A percentile compares a stretch with the other conserved stretches of the same genome.
These are phyloP conservation scores for Trypanosoma platydactyli DNA, from an alignment of 208 protist species.

Conservation along the genomic window DNA sequence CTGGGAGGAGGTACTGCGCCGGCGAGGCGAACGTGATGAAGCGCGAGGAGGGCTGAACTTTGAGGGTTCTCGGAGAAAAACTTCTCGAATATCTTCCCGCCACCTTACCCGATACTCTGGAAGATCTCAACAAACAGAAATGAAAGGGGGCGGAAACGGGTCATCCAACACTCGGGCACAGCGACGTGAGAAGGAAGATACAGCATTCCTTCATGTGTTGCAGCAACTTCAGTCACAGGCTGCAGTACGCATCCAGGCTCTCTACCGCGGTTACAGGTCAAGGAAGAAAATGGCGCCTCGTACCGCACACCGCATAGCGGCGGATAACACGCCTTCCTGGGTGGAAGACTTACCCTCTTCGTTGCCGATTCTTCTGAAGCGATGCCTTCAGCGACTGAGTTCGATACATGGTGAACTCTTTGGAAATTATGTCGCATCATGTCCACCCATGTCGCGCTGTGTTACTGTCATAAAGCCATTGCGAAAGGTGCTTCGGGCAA, in stretches of 20 bases:
- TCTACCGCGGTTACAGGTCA: constrained; percentile 47
- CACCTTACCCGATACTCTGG: neutral
- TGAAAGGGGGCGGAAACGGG: constrained; percentile 11
- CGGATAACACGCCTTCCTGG: neutral
- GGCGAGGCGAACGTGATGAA: constrained; percentile 41
- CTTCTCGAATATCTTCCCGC: neutral
- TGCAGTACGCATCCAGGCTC: constrained; percentile 67
- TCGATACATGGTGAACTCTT: constrained; percentile 52
- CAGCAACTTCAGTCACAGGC: constrained; percentile 42
- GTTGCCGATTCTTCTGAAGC: constrained; percentile 37
- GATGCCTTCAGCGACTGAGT: constrained; percentile 28
- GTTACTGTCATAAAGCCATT: constrained; percentile 29
- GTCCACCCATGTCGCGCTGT: constrained; percentile 25
- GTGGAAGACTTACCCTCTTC: constrained; percentile 18
- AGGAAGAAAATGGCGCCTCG: constrained; percentile 3
- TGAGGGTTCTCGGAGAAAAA: neutral
- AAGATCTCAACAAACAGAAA: neutral
- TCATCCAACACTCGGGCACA: constrained; percentile 23
- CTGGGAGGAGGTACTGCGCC: constrained; percentile 63
- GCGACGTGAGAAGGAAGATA: constrained; percentile 63
- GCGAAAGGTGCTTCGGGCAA: constrained; percentile 27
- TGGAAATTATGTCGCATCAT: constrained; percentile 46
- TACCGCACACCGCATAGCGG: neutral
- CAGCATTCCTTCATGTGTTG: constrained; percentile 60
- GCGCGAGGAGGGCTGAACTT: neutral